These are phyloP conservation scores for Conoideocrella luteorostrata DNA, from an alignment of 2,329 filamentous ascomycete genomes.

Conservation along the genomic window DNA sequence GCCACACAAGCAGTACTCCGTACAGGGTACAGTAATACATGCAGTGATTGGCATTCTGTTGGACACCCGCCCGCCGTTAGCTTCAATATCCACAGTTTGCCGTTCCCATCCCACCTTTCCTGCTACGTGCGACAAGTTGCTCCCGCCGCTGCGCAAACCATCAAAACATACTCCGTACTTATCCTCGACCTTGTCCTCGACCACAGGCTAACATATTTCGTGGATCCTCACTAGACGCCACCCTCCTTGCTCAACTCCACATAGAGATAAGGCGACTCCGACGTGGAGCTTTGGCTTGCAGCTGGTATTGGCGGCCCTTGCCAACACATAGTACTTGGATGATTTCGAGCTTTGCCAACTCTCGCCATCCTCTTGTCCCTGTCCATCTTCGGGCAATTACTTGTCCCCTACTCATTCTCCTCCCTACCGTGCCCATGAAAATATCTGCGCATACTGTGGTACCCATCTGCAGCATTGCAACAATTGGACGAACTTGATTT, in stretches of 20 bases:
- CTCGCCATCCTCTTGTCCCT: not conserved
- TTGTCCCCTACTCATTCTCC: not conserved
- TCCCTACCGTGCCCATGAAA: not conserved
- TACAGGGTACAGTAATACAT: too few relatives aligned
- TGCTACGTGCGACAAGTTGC: not conserved
- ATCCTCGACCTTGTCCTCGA: not conserved
- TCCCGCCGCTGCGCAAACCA: not conserved
- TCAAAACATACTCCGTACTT: too few relatives aligned
- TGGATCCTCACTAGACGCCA: not conserved
- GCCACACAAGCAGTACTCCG: too few relatives aligned
- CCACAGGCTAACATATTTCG: too few relatives aligned
- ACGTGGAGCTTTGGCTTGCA: not conserved
- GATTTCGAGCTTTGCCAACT: not conserved
- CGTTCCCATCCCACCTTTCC: too few relatives aligned
- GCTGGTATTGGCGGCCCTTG: not conserved
- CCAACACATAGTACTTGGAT: not conserved
- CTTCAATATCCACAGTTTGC: too few relatives aligned
- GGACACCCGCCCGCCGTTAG: too few relatives aligned
- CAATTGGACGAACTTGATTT: constrained; percentile 11
- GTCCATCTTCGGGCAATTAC: not conserved
- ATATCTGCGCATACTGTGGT: not conserved
- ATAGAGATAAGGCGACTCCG: too few relatives aligned
- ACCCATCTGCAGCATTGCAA: not conserved
- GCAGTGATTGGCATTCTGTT: too few relatives aligned
- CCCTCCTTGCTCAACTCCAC: too few relatives aligned